phyloP scores from a whole-genome alignment of 495 filamentous ascomycete genomes.

The Sabuloglossum arenarium region DNA sequence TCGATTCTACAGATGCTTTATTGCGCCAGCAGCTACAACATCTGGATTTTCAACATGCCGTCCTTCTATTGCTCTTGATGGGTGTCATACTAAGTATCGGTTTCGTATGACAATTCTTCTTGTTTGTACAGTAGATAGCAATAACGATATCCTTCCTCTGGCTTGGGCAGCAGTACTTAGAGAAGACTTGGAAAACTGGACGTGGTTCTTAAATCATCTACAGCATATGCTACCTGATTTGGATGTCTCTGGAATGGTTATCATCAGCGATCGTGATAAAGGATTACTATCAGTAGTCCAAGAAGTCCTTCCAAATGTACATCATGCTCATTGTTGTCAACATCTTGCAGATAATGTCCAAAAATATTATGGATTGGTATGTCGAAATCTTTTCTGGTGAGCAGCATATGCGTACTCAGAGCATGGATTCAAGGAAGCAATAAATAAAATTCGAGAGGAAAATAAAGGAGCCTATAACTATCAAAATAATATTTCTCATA shows the following conservation, averaged over 20 bases:
- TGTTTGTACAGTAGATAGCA: background rate
- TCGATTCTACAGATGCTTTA: background rate
- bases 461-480: too few relatives aligned
- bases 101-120: background rate
- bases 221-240: background rate
- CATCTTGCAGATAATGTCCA: background rate
- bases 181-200: background rate
- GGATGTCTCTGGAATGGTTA: background rate
- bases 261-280: background rate
- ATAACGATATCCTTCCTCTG: background rate
- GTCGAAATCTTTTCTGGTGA: background rate
- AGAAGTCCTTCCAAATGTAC: background rate
- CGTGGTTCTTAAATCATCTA: background rate
- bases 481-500: too few relatives aligned
- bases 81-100: background rate
- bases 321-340: background rate
- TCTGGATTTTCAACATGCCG: too few relatives aligned
- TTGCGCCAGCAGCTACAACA: background rate
- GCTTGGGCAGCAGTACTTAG: background rate
- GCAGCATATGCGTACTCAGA: background rate
- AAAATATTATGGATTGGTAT: background rate
- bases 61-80: background rate
- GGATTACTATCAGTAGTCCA: background rate
- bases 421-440: background rate
- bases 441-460: too few relatives aligned